Conservation (phyloP, 768 basidiomycete genomes). For the Obba rivulosa region DNA sequence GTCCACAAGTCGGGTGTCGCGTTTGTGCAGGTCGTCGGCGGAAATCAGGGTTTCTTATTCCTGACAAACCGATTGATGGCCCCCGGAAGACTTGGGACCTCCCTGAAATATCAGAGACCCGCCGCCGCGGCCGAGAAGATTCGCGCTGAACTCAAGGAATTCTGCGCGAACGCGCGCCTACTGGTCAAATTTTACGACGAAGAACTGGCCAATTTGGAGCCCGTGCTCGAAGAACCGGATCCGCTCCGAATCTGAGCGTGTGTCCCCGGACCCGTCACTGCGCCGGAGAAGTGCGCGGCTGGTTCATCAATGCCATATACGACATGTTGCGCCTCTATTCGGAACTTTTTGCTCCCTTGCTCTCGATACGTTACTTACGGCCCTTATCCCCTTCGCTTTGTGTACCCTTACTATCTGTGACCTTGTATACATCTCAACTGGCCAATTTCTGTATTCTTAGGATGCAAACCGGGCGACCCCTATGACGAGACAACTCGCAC, state of each 20-base stretch:
- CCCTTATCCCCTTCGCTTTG: no score
- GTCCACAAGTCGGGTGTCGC: slow-evolving; percentile 88
- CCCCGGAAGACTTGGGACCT: slow-evolving; percentile 54
- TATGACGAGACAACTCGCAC: no score
- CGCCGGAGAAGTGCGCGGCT: no score
- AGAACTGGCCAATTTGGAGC: slow-evolving; percentile 46
- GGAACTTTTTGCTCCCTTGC: no score
- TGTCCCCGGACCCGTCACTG: background rate
- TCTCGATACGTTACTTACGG: no score
- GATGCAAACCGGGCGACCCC: no score
- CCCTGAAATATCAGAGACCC: slow-evolving; percentile 49
- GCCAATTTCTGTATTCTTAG: no score
- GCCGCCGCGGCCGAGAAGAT: slow-evolving; percentile 58
- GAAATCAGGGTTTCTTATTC: slow-evolving; percentile 77
- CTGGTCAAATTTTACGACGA: slow-evolving; percentile 72
- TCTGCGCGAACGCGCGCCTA: slow-evolving; percentile 54
- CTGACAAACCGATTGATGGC: slow-evolving; percentile 84
- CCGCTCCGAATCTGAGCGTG: slow-evolving; percentile 38
- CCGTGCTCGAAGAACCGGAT: slow-evolving; percentile 47
- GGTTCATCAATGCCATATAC: no score
- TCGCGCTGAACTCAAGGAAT: slow-evolving; percentile 50
- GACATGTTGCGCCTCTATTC: no score
- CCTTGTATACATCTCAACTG: no score
- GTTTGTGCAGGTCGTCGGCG: slow-evolving; percentile 84
- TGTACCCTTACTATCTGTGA: no score